Conservation (phyloP, 495 filamentous ascomycete species). For the Daldinia grandis region DNA sequence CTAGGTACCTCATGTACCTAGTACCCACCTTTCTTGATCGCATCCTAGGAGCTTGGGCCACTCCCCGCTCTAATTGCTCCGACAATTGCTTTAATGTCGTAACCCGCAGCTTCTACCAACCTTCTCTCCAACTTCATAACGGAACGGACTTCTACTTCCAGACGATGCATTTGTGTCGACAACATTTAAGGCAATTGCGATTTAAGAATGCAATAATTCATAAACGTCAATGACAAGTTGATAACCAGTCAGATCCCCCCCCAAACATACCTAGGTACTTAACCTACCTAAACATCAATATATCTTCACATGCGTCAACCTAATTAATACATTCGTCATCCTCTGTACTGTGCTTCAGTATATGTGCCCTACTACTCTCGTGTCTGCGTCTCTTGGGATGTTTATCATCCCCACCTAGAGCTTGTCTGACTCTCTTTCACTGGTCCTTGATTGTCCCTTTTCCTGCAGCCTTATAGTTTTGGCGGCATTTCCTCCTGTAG, state of each 20-base stretch:
- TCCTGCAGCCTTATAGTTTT: slow-evolving; percentile 33
- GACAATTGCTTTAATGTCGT: neutral
- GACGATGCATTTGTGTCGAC: neutral
- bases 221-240: neutral
- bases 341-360: neutral
- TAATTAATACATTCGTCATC: neutral
- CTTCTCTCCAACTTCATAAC: neutral
- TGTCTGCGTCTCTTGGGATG: slow-evolving; percentile 26
- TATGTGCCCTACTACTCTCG: slow-evolving; percentile 15
- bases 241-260: neutral
- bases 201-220: neutral
- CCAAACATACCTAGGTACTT: too few species aligned
- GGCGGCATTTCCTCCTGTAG: slow-evolving; percentile 27
- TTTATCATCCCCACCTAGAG: slow-evolving; percentile 31
- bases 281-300: slow-evolving; percentile 31
- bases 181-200: neutral
- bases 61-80: neutral
- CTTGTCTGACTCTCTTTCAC: slow-evolving; percentile 18
- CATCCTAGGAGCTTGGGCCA: slow-evolving; percentile 40
- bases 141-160: neutral
- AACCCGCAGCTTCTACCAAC: neutral
- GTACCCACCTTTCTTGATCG: neutral
- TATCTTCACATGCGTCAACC: neutral
- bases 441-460: slow-evolving; percentile 22
- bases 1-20: neutral